These are phyloP conservation scores for Globisporangium takayamanum DNA, from an alignment of 352 stramenopile species.

Conservation along the genomic window DNA sequence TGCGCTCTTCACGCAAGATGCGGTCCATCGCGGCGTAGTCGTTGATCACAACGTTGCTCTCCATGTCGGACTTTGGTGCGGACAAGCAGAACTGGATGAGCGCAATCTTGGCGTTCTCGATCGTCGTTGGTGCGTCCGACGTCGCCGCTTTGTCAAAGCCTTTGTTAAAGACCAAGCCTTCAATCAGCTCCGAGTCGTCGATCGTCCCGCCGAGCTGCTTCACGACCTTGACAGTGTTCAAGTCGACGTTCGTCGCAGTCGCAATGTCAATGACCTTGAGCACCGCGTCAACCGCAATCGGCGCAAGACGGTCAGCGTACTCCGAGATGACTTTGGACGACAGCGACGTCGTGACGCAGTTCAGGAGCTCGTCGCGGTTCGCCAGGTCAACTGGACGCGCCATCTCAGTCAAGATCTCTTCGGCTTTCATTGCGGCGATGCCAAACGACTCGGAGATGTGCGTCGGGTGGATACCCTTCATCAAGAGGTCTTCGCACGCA, in stretches of 20 bases:
- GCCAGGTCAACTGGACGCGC: constrained; percentile 90
- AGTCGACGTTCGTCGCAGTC: constrained; percentile 94
- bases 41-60: constrained; percentile 99
- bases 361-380: constrained; percentile 94
- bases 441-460: constrained; percentile 97
- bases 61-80: constrained; percentile 99
- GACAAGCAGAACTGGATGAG: constrained; percentile 99
- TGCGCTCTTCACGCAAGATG: constrained; percentile 97
- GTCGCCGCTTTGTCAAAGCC: constrained; percentile 81
- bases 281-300: constrained; percentile 98
- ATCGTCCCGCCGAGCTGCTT: constrained; percentile 98
- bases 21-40: constrained; percentile 99
- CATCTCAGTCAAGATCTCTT: constrained; percentile 89
- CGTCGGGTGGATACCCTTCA: constrained; percentile 98
- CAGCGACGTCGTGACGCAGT: constrained; percentile 98
- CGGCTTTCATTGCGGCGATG: constrained; percentile 82
- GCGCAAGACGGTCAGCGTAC: constrained; percentile 96
- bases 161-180: constrained; percentile 98
- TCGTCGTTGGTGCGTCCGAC: constrained; percentile 42
- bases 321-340: constrained; percentile 97
- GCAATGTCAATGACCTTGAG: constrained; percentile 94
- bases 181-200: constrained; percentile 98
- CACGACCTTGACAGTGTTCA: constrained; percentile 97
- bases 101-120: constrained; percentile 99
- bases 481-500: constrained; percentile 87